Conservation (phyloP, 2,329 filamentous ascomycete species). For the Trichoderma polysporum region DNA sequence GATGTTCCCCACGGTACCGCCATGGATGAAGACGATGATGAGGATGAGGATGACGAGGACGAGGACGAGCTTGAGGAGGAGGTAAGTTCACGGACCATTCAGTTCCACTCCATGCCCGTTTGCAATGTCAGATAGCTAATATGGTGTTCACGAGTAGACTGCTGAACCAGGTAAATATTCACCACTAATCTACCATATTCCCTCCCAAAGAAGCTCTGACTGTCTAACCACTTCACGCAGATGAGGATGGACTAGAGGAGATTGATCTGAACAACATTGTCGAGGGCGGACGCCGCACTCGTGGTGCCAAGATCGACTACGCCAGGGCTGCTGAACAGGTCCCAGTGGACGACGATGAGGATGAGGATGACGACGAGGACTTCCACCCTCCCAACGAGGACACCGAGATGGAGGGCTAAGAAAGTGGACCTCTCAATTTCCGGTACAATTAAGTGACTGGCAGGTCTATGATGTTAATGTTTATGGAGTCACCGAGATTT, state of each 20-base stretch:
- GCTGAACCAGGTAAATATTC: slow-evolving; percentile 33
- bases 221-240: slow-evolving; percentile 22
- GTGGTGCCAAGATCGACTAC: slow-evolving; percentile 90
- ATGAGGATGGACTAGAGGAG: slow-evolving; percentile 83
- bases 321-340: slow-evolving; percentile 83
- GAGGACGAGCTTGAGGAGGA: slow-evolving; percentile 37
- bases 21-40: slow-evolving; percentile 76
- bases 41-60: slow-evolving; percentile 65
- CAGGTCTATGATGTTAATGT: slow-evolving; percentile 2
- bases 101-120: not conserved
- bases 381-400: slow-evolving; percentile 64
- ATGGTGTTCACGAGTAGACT: slow-evolving; percentile 25
- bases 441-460: not conserved
- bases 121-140: slow-evolving; percentile 25
- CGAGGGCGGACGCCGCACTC: slow-evolving; percentile 74
- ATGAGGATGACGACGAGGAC: slow-evolving; percentile 74
- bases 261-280: slow-evolving; percentile 92
- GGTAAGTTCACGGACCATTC: not conserved
- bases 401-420: slow-evolving; percentile 62
- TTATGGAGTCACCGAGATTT: not conserved
- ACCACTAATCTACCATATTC: not conserved
- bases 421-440: not conserved
- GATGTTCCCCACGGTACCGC: slow-evolving; percentile 55
- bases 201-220: not conserved
- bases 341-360: slow-evolving; percentile 71